A percentile compares a stretch with the other conserved stretches of the same genome.
phyloP scores from a whole-genome alignment of 1,284 basidiomycete genomes.

The Hymenochaete sp. region DNA sequence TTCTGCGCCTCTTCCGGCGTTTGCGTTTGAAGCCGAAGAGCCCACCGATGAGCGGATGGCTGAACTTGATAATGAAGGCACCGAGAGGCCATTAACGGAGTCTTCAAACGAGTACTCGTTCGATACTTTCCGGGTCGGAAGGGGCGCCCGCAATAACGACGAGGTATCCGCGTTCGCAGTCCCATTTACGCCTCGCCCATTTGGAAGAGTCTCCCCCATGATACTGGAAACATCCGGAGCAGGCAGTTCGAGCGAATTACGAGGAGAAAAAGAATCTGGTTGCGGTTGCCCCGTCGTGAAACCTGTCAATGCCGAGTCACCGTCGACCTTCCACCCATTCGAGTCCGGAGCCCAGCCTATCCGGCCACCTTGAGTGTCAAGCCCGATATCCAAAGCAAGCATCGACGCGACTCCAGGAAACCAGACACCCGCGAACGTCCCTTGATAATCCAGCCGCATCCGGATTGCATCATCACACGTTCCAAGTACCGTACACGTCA shows the following conservation, averaged over 20 bases:
- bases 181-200: constrained; percentile 31
- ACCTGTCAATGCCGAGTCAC: constrained; percentile 54
- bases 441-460: constrained; percentile 63
- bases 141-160: constrained; percentile 61
- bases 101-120: constrained; percentile 68
- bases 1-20: too few relatives aligned
- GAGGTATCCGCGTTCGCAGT: too few relatives aligned
- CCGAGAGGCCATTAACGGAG: constrained; percentile 45
- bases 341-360: constrained; percentile 51
- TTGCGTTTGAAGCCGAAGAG: not conserved
- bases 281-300: constrained; percentile 42
- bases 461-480: constrained; percentile 40
- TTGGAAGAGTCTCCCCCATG: constrained; percentile 22
- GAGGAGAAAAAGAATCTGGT: constrained; percentile 28
- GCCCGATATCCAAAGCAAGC: constrained; percentile 65
- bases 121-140: constrained; percentile 48
- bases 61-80: constrained; percentile 43
- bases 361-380: constrained; percentile 59
- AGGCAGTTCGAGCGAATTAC: constrained; percentile 43
- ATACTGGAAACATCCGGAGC: constrained; percentile 19
- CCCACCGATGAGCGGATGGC: constrained; percentile 26
- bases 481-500: constrained; percentile 51
- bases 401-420: constrained; percentile 73
- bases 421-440: constrained; percentile 64
- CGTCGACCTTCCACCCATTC: constrained; percentile 50